phyloP scores from a whole-genome alignment of 192 early-diverging fungal species.

The Rhizophagus clarus region DNA sequence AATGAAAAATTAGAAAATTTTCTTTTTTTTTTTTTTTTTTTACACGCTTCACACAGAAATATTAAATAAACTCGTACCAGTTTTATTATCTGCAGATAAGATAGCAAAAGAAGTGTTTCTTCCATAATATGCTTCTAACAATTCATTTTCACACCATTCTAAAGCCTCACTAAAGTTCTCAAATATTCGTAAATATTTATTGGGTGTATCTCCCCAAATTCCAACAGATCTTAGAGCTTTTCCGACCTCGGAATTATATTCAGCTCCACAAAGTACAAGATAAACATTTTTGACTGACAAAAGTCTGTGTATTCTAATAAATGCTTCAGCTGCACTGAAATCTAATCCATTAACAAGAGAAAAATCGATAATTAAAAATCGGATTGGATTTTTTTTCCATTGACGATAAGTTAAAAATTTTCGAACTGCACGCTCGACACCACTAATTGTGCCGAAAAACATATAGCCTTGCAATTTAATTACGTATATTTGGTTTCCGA shows the following conservation, averaged over 20 bases:
- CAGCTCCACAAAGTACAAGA: slow-evolving; percentile 80
- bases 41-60: not conserved
- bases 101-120: slow-evolving; percentile 46
- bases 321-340: slow-evolving; percentile 89
- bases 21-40: not conserved
- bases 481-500: slow-evolving; percentile 84
- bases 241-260: slow-evolving; percentile 65
- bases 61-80: not conserved
- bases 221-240: slow-evolving; percentile 66
- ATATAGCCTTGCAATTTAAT: slow-evolving; percentile 93
- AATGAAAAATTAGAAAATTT: not conserved
- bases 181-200: slow-evolving; percentile 71
- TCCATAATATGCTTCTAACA: slow-evolving; percentile 77
- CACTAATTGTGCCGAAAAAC: slow-evolving; percentile 95
- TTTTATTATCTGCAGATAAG: not conserved
- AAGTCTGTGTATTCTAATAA: slow-evolving; percentile 81
- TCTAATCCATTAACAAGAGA: slow-evolving; percentile 84
- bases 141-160: slow-evolving; percentile 92
- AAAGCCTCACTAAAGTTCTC: slow-evolving; percentile 83
- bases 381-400: slow-evolving; percentile 73
- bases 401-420: slow-evolving; percentile 62
- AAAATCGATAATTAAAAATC: slow-evolving; percentile 90
- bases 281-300: slow-evolving; percentile 70
- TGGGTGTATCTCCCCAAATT: slow-evolving; percentile 58
- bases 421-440: slow-evolving; percentile 74